These are phyloP conservation scores for Curvularia hawaiiensis DNA, from an alignment of 2,329 filamentous ascomycete genomes.

Conservation along the genomic window DNA sequence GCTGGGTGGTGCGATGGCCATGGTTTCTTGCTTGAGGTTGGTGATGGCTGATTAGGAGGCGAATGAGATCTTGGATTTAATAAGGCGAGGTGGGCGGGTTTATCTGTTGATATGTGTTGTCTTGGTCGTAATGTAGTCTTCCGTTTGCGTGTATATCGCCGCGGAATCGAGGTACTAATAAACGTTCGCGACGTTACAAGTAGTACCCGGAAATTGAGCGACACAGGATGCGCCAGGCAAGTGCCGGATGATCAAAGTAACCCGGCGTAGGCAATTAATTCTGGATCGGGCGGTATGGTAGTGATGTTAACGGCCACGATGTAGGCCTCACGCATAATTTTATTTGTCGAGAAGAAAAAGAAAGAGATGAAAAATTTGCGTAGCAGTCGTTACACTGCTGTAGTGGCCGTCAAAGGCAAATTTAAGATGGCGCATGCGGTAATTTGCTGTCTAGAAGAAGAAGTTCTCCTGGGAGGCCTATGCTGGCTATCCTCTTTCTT, in stretches of 20 bases:
- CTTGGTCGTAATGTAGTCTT: neutral
- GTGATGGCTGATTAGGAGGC: neutral
- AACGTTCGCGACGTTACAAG: slow-evolving; percentile 14
- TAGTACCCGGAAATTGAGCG: neutral
- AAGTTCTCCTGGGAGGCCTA: neutral
- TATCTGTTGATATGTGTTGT: neutral
- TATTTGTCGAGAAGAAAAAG: slow-evolving; percentile 12
- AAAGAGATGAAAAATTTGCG: slow-evolving; percentile 7
- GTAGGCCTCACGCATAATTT: slow-evolving; percentile 20
- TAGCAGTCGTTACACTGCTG: neutral
- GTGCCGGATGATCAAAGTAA: slow-evolving; percentile 17
- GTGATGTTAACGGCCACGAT: slow-evolving; percentile 4
- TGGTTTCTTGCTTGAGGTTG: neutral
- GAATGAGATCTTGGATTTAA: neutral
- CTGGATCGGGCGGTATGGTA: slow-evolving; percentile 12
- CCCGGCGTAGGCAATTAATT: slow-evolving; percentile 3
- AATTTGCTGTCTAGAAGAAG: neutral
- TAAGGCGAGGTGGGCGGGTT: neutral
- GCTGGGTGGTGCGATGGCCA: slow-evolving; percentile 18
- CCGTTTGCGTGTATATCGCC: slow-evolving; percentile 14
- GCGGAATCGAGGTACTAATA: slow-evolving; percentile 1
- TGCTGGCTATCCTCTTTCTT: neutral
- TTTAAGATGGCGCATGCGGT: slow-evolving; percentile 11
- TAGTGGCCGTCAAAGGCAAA: slow-evolving; percentile 11
- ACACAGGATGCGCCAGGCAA: neutral